Evolutionary conservation across 2,329 filamentous ascomycete species (phyloP).

Genomic region (Claviceps quebecensis): DNA sequence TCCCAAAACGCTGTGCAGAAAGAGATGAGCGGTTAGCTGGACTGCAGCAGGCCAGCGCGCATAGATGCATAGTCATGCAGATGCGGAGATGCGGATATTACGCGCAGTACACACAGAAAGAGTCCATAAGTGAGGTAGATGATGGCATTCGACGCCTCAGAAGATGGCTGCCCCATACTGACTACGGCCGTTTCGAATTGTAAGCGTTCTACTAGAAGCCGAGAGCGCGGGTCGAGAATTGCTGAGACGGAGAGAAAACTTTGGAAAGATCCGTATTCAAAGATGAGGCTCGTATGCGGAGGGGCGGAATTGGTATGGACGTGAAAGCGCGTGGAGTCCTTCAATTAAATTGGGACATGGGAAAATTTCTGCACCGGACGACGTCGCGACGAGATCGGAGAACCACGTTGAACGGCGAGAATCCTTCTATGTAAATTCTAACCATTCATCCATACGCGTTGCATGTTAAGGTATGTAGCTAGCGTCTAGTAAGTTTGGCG

Average conservation of each 20-base stretch:
- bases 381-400: too few relatives aligned
- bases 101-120: conserved; percentile 48
- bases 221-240: too few relatives aligned
- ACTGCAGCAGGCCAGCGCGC: too few relatives aligned
- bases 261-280: too few relatives aligned
- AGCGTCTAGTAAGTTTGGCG: not conserved
- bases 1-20: conserved; percentile 42
- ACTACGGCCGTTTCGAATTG: not conserved
- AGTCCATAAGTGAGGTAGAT: conserved; percentile 67
- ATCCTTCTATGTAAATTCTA: not conserved
- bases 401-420: not conserved
- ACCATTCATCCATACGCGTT: not conserved
- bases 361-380: too few relatives aligned
- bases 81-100: too few relatives aligned
- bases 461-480: not conserved
- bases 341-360: too few relatives aligned
- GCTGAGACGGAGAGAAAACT: not conserved
- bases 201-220: not conserved
- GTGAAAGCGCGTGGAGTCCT: too few relatives aligned
- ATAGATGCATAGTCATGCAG: too few relatives aligned
- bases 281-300: too few relatives aligned
- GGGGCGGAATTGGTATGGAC: too few relatives aligned
- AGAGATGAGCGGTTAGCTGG: conserved; percentile 2
- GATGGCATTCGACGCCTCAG: conserved; percentile 65
- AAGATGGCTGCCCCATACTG: conserved; percentile 62